Percentiles rank a stretch among this genome's conserved stretches.
phyloP scores from a whole-genome alignment of 805 yeast species.

The Yamadazyma endophytica region DNA sequence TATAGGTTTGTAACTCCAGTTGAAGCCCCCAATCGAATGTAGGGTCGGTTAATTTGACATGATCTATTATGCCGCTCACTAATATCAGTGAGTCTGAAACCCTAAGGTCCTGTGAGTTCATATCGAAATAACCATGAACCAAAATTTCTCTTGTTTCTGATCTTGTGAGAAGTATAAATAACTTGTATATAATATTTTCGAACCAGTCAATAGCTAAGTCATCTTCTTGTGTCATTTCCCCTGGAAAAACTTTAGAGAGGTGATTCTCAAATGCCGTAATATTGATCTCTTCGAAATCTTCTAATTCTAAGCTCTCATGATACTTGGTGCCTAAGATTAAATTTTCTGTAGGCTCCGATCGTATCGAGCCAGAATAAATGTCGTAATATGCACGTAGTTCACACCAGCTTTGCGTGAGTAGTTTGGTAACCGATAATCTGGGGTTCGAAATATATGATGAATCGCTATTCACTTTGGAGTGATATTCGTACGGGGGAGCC shows the following conservation, averaged over 20 bases:
- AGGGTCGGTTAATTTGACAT: conserved; percentile 22
- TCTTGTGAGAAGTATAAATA: conserved; percentile 35
- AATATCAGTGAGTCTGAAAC: conserved; percentile 29
- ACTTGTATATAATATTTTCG: conserved; percentile 34
- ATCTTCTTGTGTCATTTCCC: conserved; percentile 15
- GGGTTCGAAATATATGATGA: conserved; percentile 20
- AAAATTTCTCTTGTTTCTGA: conserved; percentile 62
- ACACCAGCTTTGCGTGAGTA: conserved; percentile 64
- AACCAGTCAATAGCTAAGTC: conserved; percentile 32
- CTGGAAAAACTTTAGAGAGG: conserved; percentile 4
- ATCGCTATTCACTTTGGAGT: conserved; percentile 20
- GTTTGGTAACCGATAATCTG: conserved; percentile 55
- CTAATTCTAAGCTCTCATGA: conserved; percentile 47
- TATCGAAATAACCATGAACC: conserved; percentile 49
- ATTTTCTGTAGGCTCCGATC: conserved; percentile 25
- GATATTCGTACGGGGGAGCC: conserved; percentile 21
- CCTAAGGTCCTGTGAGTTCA: conserved; percentile 15
- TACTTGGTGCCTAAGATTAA: conserved; percentile 44
- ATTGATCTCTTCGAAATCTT: conserved; percentile 38
- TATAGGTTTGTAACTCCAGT: conserved; percentile 19
- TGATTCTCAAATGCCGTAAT: conserved; percentile 9
- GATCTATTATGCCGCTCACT: conserved; percentile 65
- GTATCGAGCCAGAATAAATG: conserved; percentile 41
- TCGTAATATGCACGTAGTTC: conserved; percentile 56
- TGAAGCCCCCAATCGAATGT: conserved; percentile 11